A percentile compares a stretch with the other conserved stretches of the same genome.
Evolutionary conservation across 1,284 basidiomycete genomes (phyloP).

Genomic region (Ceratobasidium theobromae): DNA sequence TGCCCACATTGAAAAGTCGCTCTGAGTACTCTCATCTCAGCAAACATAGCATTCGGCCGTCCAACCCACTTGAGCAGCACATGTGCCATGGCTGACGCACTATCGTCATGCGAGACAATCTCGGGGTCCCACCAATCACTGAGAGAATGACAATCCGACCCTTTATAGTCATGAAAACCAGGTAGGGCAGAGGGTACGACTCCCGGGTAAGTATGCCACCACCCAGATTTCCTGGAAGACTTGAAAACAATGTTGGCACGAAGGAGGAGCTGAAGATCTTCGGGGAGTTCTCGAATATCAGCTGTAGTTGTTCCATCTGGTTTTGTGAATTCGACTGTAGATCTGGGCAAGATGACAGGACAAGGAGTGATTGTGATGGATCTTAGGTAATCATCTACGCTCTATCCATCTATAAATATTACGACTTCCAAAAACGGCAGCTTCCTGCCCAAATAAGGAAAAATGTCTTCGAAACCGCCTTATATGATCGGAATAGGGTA

Average conservation of each 20-base stretch:
- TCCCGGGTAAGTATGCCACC: background rate
- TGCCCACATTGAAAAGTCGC: background rate
- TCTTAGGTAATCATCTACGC: too few species aligned
- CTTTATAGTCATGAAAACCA: background rate
- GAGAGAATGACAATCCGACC: background rate
- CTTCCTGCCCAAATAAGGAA: too few species aligned
- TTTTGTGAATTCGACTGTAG: background rate
- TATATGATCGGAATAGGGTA: too few species aligned
- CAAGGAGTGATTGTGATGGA: too few species aligned
- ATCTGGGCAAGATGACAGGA: too few species aligned
- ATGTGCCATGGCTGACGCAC: background rate
- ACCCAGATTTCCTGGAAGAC: background rate
- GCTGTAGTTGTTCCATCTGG: background rate
- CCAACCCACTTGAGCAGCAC: background rate
- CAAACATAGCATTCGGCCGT: background rate
- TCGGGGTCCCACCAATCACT: background rate
- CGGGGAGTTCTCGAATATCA: background rate
- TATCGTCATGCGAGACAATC: background rate
- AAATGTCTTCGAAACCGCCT: too few species aligned
- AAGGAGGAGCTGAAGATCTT: background rate
- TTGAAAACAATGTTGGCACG: background rate
- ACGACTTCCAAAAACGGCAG: too few species aligned
- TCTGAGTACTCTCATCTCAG: background rate
- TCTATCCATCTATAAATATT: too few species aligned
- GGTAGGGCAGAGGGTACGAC: background rate